phyloP scores from a whole-genome alignment of 306 rosid species.

The Quercus gilva region DNA sequence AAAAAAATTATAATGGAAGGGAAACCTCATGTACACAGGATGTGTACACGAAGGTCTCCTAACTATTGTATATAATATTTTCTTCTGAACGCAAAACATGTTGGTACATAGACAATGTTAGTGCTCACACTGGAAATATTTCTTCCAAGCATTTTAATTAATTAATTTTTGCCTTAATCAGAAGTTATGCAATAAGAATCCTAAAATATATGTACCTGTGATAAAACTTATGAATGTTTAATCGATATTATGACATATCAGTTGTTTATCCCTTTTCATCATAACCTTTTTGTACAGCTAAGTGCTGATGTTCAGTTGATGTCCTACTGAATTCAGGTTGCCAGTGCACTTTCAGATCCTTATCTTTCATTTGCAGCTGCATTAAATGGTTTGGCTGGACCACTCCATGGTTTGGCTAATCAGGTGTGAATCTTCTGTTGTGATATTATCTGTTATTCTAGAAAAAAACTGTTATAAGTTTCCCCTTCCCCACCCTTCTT shows the following conservation, averaged over 20 bases:
- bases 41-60: too few species aligned
- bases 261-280: neutral
- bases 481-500: slow-evolving; percentile 4
- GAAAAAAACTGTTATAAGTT: neutral
- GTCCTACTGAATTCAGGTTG: slow-evolving; percentile 61
- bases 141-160: slow-evolving; percentile 14
- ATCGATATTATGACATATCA: neutral
- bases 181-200: neutral
- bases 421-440: slow-evolving; percentile 57
- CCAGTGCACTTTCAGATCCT: slow-evolving; percentile 94
- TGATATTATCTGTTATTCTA: neutral
- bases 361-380: slow-evolving; percentile 96
- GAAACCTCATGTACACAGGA: too few species aligned
- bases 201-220: slow-evolving; percentile 4
- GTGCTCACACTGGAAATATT: slow-evolving; percentile 69
- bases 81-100: neutral
- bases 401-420: slow-evolving; percentile 99
- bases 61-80: neutral
- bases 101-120: slow-evolving; percentile 39
- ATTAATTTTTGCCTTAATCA: neutral
- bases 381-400: slow-evolving; percentile 97
- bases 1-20: too few species aligned
- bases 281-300: neutral
- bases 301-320: slow-evolving; percentile 16
- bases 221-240: neutral